Percentiles rank a stretch among this genome's conserved stretches.
Evolutionary conservation across 2,329 filamentous ascomycete species (phyloP).

Genomic region (Epichloe gansuensis): DNA sequence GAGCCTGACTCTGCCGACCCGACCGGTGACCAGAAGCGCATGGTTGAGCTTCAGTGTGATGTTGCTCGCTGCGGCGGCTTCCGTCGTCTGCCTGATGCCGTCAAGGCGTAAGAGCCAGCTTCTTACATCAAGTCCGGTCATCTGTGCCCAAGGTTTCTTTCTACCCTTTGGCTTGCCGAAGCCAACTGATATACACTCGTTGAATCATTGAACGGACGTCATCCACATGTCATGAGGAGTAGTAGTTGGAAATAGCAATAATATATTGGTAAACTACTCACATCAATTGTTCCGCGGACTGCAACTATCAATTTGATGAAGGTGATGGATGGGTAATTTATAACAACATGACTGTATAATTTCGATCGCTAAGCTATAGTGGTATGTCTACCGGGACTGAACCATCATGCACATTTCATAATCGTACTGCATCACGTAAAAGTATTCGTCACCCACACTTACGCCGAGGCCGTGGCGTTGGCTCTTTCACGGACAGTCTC

Average conservation of each 20-base stretch:
- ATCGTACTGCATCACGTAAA: background rate
- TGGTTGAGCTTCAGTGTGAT: slow-evolving; percentile 55
- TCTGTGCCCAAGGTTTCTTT: background rate
- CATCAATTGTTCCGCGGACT: too few relatives aligned
- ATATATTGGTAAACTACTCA: background rate
- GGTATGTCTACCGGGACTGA: background rate
- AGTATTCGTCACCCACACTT: background rate
- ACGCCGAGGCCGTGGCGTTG: background rate
- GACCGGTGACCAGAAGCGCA: slow-evolving; percentile 60
- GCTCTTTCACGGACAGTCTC: slow-evolving; percentile 3
- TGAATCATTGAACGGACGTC: background rate
- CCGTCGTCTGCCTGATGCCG: slow-evolving; percentile 27
- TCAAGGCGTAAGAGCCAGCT: slow-evolving; percentile 3
- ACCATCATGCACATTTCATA: background rate
- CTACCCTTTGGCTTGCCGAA: background rate
- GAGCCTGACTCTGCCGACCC: slow-evolving; percentile 55
- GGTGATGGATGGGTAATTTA: too few relatives aligned
- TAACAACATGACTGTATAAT: background rate
- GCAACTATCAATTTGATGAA: too few relatives aligned
- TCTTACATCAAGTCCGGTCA: too few relatives aligned
- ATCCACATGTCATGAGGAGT: background rate
- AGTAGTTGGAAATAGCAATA: background rate
- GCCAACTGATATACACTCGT: background rate
- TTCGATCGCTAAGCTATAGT: background rate
- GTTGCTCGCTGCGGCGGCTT: slow-evolving; percentile 56